Evolutionary conservation across 495 filamentous ascomycete species (phyloP).

Genomic region (Polyplosphaeria fusca): DNA sequence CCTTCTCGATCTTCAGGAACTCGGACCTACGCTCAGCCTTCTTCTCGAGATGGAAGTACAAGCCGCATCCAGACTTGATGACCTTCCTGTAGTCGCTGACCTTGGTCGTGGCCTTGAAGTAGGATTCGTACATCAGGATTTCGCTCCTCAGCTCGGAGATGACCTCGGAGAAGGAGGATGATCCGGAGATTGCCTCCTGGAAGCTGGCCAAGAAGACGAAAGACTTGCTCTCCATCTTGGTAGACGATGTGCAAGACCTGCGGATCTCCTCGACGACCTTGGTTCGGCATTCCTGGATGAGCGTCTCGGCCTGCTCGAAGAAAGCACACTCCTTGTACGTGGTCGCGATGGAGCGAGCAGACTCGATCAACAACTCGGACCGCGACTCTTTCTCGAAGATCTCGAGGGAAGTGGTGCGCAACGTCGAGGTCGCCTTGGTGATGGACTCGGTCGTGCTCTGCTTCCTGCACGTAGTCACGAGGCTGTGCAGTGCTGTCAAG

Average conservation of each 20-base stretch:
- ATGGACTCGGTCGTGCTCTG: slow-evolving; percentile 29
- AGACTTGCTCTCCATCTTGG: slow-evolving; percentile 41
- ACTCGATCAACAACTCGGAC: slow-evolving; percentile 27
- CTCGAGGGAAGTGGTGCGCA: slow-evolving; percentile 42
- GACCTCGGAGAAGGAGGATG: slow-evolving; percentile 50
- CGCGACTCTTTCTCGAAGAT: slow-evolving; percentile 45
- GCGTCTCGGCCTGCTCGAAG: slow-evolving; percentile 49
- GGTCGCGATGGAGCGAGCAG: slow-evolving; percentile 38
- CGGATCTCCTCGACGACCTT: slow-evolving; percentile 49
- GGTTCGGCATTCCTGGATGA: slow-evolving; percentile 56
- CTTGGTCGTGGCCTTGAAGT: slow-evolving; percentile 42
- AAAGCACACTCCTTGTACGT: slow-evolving; percentile 56
- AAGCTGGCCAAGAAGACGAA: slow-evolving; percentile 62
- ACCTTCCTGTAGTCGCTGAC: slow-evolving; percentile 20
- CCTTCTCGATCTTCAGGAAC: slow-evolving; percentile 49
- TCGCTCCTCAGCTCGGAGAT: slow-evolving; percentile 58
- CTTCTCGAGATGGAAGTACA: slow-evolving; percentile 50
- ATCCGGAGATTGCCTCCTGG: slow-evolving; percentile 46
- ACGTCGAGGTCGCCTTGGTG: slow-evolving; percentile 14
- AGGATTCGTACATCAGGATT: slow-evolving; percentile 56
- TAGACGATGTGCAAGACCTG: slow-evolving; percentile 40
- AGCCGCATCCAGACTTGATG: slow-evolving; percentile 45
- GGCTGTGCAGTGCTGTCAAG: slow-evolving; percentile 13
- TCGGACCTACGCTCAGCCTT: slow-evolving; percentile 11
- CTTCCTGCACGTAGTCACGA: slow-evolving; percentile 26